Percentiles rank a stretch among this genome's conserved stretches.
Conservation (phyloP, 148 eudicot species). For the Vaccinium darrowii region DNA sequence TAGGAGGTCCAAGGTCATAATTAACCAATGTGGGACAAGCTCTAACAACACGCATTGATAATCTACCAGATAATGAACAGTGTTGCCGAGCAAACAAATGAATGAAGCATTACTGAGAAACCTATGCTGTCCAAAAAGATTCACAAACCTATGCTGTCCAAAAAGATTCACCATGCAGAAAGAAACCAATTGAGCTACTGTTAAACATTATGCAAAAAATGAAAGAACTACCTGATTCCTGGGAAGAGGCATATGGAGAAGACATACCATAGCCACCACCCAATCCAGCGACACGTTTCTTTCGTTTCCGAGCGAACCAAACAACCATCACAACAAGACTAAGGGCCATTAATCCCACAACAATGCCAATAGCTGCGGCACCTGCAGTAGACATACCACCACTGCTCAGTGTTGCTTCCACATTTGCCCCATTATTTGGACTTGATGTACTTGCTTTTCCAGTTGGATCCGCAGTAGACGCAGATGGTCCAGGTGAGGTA, state of each 20-base stretch:
- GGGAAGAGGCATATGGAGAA: slow-evolving; percentile 68
- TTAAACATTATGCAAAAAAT: not conserved
- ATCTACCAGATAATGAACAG: not conserved
- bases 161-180: slow-evolving; percentile 16
- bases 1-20: not conserved
- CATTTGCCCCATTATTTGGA: slow-evolving; percentile 22
- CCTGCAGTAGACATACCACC: slow-evolving; percentile 23
- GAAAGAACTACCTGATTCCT: slow-evolving; percentile 53
- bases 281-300: slow-evolving; percentile 43
- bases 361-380: slow-evolving; percentile 34
- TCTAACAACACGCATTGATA: not conserved
- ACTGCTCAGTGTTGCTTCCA: slow-evolving; percentile 13
- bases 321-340: slow-evolving; percentile 43
- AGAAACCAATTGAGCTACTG: not conserved
- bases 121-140: not conserved
- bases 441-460: slow-evolving; percentile 35
- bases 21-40: not conserved
- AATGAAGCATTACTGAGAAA: not conserved
- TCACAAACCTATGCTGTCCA: not conserved
- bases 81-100: not conserved
- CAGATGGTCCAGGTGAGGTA: slow-evolving; percentile 20
- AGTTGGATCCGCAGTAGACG: slow-evolving; percentile 38
- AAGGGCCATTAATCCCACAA: slow-evolving; percentile 40
- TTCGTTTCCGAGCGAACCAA: slow-evolving; percentile 52
- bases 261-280: slow-evolving; percentile 44